Evolutionary conservation across 2,329 filamentous ascomycete species (phyloP), one percentile per base, ranked within the genome.

Genomic region (Aspergillus flavus): DNA sequence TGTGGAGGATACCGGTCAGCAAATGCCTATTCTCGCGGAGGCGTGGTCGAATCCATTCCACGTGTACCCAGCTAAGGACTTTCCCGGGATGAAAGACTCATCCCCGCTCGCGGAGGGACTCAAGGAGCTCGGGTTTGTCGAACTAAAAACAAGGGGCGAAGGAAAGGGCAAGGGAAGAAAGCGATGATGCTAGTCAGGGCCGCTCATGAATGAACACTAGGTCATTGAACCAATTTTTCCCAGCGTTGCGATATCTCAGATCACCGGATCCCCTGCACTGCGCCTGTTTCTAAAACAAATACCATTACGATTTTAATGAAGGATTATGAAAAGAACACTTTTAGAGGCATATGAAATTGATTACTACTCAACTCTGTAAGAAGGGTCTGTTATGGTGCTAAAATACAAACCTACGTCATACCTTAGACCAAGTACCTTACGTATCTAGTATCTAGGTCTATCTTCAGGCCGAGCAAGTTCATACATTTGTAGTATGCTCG

Each of bases 31-130:
- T 28, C 70, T 80, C 45, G 74, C 76, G 1, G 76, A 79, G 61
- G 72, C 72, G 4, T 79, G 78, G 74, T 80, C 78, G 9, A 71
- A 81, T 12, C 72, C 75, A 3, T 81, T 81, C 58, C 73, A 73
- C 28, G 79, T 81, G 4, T 81, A 76, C 66, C 72, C 76, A 6
- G 78, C 79, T 1, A 81, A 81, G 61, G 78, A 81, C 64, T 81
- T 81, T 53, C 79, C 79, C 0, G 79, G 79, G 0, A 80, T 81
- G 79, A 68, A 69, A 46, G 73, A 78, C 53, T 80, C 79, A 14
- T 79, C 78, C 6, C 67, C 69, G 63, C 64, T 81, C 30, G 75
- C 77, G 0, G 74, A 75, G 63, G 73, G 75, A 12, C 64, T 81
- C 63, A 81, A 79, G 65, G 71, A 74, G 41, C 68, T 81, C 52